Percentiles rank a stretch among this genome's conserved stretches.
Evolutionary conservation across 129 eudicot species (phyloP).

Genomic region (Kitagawia praeruptora): DNA sequence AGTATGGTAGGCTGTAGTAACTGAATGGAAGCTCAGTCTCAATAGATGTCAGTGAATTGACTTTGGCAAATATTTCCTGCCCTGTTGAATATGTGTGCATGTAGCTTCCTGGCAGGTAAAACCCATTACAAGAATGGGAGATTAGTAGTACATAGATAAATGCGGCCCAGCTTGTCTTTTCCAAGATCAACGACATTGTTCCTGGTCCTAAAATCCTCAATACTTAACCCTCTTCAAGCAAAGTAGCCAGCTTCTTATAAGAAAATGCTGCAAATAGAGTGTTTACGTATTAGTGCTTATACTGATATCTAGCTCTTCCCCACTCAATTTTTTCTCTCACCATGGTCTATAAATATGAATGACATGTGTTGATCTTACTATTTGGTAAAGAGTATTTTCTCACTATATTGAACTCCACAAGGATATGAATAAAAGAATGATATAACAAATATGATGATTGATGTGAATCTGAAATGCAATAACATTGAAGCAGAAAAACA

Average conservation of each 20-base stretch:
- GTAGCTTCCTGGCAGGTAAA: conserved; percentile 78
- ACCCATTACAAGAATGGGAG: conserved; percentile 41
- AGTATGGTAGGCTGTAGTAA: conserved; percentile 71
- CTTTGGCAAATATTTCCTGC: conserved; percentile 53
- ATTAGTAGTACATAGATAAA: conserved; percentile 27
- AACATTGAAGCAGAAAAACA: neutral
- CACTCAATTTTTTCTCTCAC: neutral
- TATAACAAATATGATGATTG: neutral
- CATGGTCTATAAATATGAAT: neutral
- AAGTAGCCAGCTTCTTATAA: conserved; percentile 17
- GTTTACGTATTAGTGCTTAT: neutral
- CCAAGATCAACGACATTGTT: conserved; percentile 31
- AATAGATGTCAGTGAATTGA: conserved; percentile 67
- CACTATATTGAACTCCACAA: neutral
- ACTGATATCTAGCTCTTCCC: neutral
- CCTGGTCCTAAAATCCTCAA: conserved; percentile 23
- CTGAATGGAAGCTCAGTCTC: conserved; percentile 80
- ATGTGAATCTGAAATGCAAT: neutral
- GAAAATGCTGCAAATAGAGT: conserved; percentile 24
- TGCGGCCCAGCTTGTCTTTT: conserved; percentile 33
- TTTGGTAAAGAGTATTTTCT: neutral
- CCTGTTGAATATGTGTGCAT: conserved; percentile 67
- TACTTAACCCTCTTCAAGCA: conserved; percentile 19
- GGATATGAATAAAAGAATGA: neutral
- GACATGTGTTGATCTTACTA: neutral